phyloP scores from a whole-genome alignment of 2,329 filamentous ascomycete genomes.

The Pestalotiopsis sp. region DNA sequence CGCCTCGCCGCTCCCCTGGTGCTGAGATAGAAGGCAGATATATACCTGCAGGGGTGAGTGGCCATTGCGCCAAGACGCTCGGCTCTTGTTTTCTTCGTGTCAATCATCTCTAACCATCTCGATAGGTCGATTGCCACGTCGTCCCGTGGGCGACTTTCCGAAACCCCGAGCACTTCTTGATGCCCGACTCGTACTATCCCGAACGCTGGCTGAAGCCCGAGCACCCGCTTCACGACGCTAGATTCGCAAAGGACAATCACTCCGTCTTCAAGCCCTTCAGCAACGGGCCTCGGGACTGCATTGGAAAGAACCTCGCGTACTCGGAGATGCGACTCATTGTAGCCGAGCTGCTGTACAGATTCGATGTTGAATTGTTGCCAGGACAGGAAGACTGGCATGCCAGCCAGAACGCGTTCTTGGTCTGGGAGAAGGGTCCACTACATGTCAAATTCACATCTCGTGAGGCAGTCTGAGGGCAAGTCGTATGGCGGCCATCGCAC shows the following conservation, averaged over 20 bases:
- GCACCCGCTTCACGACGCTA: conserved; percentile 15
- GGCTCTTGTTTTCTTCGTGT: no score
- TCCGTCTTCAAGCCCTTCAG: conserved; percentile 19
- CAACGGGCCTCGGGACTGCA: conserved; percentile 19
- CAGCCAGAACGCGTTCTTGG: neutral
- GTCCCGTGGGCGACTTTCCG: conserved; percentile 44
- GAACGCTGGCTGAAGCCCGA: conserved; percentile 18
- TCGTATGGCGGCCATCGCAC: neutral
- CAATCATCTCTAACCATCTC: neutral
- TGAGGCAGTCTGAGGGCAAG: neutral
- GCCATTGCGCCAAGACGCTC: no score
- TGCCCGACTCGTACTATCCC: conserved; percentile 32
- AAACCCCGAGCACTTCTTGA: conserved; percentile 43
- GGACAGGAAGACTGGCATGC: conserved; percentile 14
- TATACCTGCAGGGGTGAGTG: conserved; percentile 13
- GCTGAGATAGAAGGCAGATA: conserved; percentile 17
- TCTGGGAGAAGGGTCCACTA: conserved; percentile 10
- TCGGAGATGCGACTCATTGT: conserved; percentile 36
- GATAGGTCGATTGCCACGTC: conserved; percentile 39
- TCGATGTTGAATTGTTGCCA: conserved; percentile 32
- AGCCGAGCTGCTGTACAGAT: conserved; percentile 34
- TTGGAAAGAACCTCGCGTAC: conserved; percentile 30
- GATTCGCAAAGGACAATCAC: conserved; percentile 17
- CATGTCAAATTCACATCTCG: conserved; percentile 2
- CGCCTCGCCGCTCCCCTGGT: conserved; percentile 27